These are phyloP conservation scores for Tripidium arundinaceum DNA, from an alignment of 202 grass and related monocot genomes.

Conservation along the genomic window DNA sequence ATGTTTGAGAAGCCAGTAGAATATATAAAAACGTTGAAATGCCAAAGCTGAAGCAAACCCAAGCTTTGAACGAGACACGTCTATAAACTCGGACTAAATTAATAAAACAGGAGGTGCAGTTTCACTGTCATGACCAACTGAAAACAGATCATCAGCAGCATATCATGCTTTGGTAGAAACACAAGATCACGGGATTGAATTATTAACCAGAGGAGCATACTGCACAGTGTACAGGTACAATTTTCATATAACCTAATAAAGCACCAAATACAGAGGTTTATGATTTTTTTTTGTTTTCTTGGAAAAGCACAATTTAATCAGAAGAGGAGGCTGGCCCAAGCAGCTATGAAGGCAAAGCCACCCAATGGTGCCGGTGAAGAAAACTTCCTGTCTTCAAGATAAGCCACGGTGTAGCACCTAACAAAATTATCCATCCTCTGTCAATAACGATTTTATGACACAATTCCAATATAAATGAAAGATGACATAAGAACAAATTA, in stretches of 20 bases:
- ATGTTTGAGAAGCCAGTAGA: neutral
- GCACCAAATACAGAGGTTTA: neutral
- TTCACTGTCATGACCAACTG: neutral
- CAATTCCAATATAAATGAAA: neutral
- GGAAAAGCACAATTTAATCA: conserved; percentile 35
- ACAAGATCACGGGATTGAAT: neutral
- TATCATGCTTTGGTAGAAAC: conserved; percentile 1
- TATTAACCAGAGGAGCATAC: conserved; percentile 17
- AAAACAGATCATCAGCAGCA: neutral
- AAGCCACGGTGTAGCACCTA: conserved; percentile 84
- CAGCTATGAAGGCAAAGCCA: conserved; percentile 81
- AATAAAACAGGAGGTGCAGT: neutral
- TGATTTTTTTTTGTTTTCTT: conserved; percentile 8
- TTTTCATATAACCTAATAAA: conserved; percentile 1
- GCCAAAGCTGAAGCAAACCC: neutral
- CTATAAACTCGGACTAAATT: neutral
- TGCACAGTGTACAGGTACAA: conserved; percentile 18
- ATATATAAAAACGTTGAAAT: neutral
- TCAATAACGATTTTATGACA: neutral
- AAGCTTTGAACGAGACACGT: neutral
- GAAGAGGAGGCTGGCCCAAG: conserved; percentile 80
- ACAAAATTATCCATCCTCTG: neutral
- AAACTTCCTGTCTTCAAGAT: conserved; percentile 83
- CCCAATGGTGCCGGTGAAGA: conserved; percentile 68
- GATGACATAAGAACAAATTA: neutral